Percentiles rank a stretch among this genome's conserved stretches.
Conservation (phyloP, 805 yeast species). For the Schizosaccharomyces lindneri region DNA sequence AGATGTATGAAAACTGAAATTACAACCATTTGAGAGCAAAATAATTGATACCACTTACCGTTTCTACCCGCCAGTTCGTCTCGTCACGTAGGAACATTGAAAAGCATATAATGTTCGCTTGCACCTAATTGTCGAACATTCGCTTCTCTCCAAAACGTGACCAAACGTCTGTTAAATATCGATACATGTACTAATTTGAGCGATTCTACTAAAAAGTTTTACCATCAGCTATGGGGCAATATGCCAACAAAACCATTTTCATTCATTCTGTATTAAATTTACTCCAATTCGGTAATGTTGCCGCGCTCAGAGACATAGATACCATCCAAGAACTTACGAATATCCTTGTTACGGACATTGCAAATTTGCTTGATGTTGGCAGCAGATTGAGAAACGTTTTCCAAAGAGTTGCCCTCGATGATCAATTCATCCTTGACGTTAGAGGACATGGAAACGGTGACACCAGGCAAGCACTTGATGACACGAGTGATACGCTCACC, state of each 20-base stretch:
- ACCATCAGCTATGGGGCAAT: too few species aligned
- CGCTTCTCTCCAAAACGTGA: too few species aligned
- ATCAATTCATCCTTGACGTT: slow-evolving; percentile 84
- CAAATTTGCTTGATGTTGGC: slow-evolving; percentile 96
- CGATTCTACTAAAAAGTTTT: too few species aligned
- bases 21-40: too few species aligned
- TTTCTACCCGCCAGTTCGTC: too few species aligned
- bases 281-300: slow-evolving; percentile 26
- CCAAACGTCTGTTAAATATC: too few species aligned
- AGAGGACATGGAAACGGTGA: slow-evolving; percentile 54
- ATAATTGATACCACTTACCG: too few species aligned
- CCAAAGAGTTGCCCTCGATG: slow-evolving; percentile 84
- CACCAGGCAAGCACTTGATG: slow-evolving; percentile 74
- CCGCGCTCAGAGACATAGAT: slow-evolving; percentile 95
- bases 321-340: slow-evolving; percentile 99
- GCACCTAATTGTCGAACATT: too few species aligned
- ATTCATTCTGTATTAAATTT: background rate
- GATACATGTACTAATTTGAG: too few species aligned
- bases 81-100: too few species aligned
- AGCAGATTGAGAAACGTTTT: slow-evolving; percentile 92
- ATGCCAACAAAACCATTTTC: background rate
- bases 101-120: too few species aligned
- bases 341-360: slow-evolving; percentile 99
- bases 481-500: slow-evolving; percentile 96
- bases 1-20: too few species aligned